Conservation (phyloP, 208 protist genomes). For the Leishmania tarentolae region DNA sequence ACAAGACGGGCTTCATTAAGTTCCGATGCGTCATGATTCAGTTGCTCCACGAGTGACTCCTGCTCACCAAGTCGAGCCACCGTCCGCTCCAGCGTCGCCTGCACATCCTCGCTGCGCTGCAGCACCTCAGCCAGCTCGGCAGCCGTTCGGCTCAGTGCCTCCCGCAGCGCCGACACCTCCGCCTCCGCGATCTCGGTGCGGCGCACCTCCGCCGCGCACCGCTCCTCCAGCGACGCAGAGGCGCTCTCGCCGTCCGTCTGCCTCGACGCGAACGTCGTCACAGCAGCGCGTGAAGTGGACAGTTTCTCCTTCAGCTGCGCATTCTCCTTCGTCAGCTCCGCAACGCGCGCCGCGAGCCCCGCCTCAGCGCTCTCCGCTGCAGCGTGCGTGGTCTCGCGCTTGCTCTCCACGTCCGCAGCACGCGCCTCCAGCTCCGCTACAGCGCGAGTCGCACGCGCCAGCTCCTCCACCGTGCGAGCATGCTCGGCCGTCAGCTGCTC, state of each 20-base stretch:
- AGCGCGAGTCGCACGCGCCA: constrained; percentile 10
- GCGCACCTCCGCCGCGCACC: constrained; percentile 5
- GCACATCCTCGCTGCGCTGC: constrained; percentile 20
- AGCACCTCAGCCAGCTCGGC: constrained; percentile 13
- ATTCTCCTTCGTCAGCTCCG: constrained; percentile 5
- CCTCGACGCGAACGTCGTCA: constrained; percentile 11
- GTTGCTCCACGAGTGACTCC: constrained; percentile 7
- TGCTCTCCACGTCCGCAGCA: background rate
- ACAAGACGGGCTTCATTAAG: background rate
- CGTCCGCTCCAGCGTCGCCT: constrained; percentile 5
- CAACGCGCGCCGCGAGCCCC: background rate
- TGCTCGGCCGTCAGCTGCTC: constrained; percentile 2
- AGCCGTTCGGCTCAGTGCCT: background rate
- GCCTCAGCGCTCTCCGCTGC: background rate
- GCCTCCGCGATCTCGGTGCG: constrained; percentile 10
- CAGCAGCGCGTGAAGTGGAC: constrained; percentile 6
- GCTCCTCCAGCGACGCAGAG: constrained; percentile 1
- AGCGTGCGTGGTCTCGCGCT: constrained; percentile 10
- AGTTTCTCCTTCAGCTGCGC: constrained; percentile 26
- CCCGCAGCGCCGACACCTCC: background rate
- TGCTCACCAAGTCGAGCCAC: constrained; percentile 6
- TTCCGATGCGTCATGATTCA: constrained; percentile 19
- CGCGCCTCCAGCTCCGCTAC: constrained; percentile 14
- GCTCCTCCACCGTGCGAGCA: constrained; percentile 9
- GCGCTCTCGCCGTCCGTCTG: background rate